Evolutionary conservation across 2,329 filamentous ascomycete genomes (phyloP), one percentile per base, ranked within the genome.

Genomic region (Ceratocystis alfenasii): DNA sequence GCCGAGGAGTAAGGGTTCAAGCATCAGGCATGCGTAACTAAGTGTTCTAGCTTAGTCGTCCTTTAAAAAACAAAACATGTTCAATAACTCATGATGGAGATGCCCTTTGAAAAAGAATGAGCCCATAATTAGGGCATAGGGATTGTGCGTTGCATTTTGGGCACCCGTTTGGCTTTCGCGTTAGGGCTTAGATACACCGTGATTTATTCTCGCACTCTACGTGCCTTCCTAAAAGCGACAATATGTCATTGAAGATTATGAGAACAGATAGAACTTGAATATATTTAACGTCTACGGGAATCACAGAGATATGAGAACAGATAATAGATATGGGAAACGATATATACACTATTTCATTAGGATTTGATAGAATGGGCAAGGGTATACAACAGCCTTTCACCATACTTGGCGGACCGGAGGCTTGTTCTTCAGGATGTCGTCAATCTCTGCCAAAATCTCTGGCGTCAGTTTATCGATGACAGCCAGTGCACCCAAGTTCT

Each of bases 391-490:
- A 12, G 20, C 22, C 33, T 41, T 44, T 62, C 36, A 65, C 45
- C 41, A 65, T 5, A 62, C 57, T 15, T 48, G 69, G 41, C 79
- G 70, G 70, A 70, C 75, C 66, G 78, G 76, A 2, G 82, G 82
- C 76, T 83, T 85, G 72, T 86, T 86, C 69, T 78, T 77, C 63
- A 85, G 72, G 63, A 85, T 78, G 48, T 76, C 75, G 68, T 86
- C 83, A 72, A 86, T 86, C 76, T 84, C 80, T 12, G 75, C 74
- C 75, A 87, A 72, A 63, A 87, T 76, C 72, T 83, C 82, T 0
- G 79, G 78, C 4, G 83, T 87, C 71, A 87, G 73, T 75, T 81
- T 81, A 65, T 83, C 79, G 28, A 83, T 73, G 8, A 78, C 75
- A 12, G 73, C 75, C 10, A 86, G 69, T 1, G 84, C 82, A 71